Conservation (phyloP, 116 monocot species). For the Thalassia testudinum region DNA sequence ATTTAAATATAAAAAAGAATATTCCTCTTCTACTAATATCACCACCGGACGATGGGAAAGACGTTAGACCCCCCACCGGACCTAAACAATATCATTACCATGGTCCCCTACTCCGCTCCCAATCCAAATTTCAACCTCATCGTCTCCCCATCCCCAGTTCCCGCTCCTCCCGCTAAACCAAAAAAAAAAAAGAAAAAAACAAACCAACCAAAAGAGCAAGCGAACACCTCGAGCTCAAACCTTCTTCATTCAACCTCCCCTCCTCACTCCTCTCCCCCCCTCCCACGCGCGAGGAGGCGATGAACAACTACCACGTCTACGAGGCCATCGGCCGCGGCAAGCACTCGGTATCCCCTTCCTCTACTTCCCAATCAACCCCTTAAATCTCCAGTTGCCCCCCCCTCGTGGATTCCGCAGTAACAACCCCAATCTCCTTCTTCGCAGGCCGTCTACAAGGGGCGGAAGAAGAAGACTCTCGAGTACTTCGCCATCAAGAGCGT, state of each 20-base stretch:
- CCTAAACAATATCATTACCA: too few relatives aligned
- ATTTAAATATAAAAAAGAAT: too few relatives aligned
- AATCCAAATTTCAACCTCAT: too few relatives aligned
- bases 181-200: too few relatives aligned
- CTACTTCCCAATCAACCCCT: neutral
- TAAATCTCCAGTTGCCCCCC: neutral
- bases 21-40: too few relatives aligned
- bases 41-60: too few relatives aligned
- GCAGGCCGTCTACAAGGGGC: conserved; percentile 83
- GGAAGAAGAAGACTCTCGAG: conserved; percentile 95
- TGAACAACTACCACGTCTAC: conserved; percentile 98
- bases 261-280: neutral
- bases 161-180: too few relatives aligned
- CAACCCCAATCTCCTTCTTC: neutral
- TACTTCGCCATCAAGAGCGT: conserved; percentile 96
- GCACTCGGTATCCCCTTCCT: conserved; percentile 50
- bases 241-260: neutral
- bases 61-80: too few relatives aligned
- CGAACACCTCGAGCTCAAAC: neutral
- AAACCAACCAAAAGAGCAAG: too few relatives aligned
- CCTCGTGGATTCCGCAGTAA: neutral
- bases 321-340: conserved; percentile 90
- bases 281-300: conserved; percentile 10
- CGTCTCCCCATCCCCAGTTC: too few relatives aligned
- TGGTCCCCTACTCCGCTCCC: too few relatives aligned